Base-by-base conservation (phyloP, 805 yeast genomes). In the Komagataella pastoris region DNA sequence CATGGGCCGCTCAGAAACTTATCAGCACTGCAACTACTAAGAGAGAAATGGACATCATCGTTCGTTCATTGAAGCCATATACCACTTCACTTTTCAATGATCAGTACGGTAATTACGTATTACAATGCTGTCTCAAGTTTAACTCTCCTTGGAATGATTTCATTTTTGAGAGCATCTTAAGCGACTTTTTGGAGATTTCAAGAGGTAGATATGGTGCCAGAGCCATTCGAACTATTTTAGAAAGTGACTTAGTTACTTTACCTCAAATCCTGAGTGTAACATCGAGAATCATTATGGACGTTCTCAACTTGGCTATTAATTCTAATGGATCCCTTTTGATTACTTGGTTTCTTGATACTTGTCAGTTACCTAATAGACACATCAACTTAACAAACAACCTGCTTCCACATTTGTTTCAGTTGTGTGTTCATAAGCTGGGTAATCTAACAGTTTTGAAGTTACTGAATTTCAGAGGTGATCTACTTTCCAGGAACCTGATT, bases 1-100 rank as follows among this genome's bases (percentile, higher is more conserved):
- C 99, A 4, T 93, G 99, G 99, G 98, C 97, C 1, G 95, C 96
- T 21, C 99, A 93, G 66, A 93, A 91, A 66, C 83, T 93, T 66
- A 89, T 93, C 58, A 85, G 81, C 57, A 81, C 82, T 47, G 84
- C 88, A 3, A 58, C 60, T 17, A 67, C 74, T 55, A 80, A 74
- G 47, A 74, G 78, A 49, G 87, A 81, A 59, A 83, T 79, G 64
- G 68, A 73, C 58, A 63, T 85, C 49, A 85, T 93, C 47, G 81
- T 83, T 7, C 71, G 77, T 23, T 78, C 88, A 46, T 74, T 93
- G 55, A 77, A 79, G 54, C 93, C 95, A 1, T 89, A 85, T 61
- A 79, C 93, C 48, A 87, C 85, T 0, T 87, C 90, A 49, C 71
- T 93, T 57, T 85, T 93, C 63, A 83, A 89, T 61, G 99, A 93